A percentile compares a stretch with the other conserved stretches of the same genome.
Conservation (phyloP, 306 rosid genomes). For the Ceratonia siliqua region DNA sequence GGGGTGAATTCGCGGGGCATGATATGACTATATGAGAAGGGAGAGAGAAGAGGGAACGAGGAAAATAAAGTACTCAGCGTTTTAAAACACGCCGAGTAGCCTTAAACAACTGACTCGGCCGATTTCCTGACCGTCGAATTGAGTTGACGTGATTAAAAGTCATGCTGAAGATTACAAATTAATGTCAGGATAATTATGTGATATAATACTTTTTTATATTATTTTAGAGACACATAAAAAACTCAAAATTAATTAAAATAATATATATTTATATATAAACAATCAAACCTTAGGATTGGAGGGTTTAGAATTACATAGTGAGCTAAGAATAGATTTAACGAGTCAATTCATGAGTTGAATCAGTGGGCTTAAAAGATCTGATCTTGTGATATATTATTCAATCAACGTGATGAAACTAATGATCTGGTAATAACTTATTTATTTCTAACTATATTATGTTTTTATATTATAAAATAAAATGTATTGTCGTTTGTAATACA, state of each 20-base stretch:
- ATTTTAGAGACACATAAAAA: no score
- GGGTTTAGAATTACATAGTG: not conserved
- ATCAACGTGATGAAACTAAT: not conserved
- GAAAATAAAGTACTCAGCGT: conserved; percentile 14
- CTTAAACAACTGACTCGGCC: conserved; percentile 29
- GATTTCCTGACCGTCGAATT: conserved; percentile 8
- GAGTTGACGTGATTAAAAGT: conserved; percentile 32
- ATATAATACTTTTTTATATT: no score
- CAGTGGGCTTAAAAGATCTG: not conserved
- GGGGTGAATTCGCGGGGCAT: conserved; percentile 40
- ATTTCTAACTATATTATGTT: not conserved
- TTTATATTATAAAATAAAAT: not conserved
- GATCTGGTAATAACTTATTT: not conserved
- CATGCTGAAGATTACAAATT: not conserved
- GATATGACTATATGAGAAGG: not conserved
- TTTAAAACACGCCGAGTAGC: conserved; percentile 32
- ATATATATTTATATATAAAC: no score
- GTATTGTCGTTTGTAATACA: not conserved
- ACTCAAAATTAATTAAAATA: no score
- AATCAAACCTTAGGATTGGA: no score
- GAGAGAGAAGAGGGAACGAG: conserved; percentile 34
- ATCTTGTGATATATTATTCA: not conserved
- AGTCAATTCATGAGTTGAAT: not conserved
- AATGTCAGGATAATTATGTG: no score
- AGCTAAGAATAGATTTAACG: not conserved